Evolutionary conservation across 2,329 filamentous ascomycete genomes (phyloP), one percentile per base, ranked within the genome.

Genomic region (Endothia cerciana): DNA sequence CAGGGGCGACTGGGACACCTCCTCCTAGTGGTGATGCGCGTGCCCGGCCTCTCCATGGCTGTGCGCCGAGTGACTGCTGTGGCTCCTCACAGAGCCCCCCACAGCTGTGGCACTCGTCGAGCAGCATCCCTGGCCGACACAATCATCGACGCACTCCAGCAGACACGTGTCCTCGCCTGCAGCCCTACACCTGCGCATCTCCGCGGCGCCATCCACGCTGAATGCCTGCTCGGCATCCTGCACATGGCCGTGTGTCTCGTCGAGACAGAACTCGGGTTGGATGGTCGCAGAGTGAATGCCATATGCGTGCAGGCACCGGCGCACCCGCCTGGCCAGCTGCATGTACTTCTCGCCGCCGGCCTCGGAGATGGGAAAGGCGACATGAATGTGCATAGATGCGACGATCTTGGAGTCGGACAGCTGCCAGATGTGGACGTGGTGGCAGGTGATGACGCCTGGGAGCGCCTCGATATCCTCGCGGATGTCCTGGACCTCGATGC

Each of bases 381-480:
- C 91, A 76, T 97, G 93, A 55, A 99, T 90, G 75, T 99, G 95
- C 78, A 99, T 87, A 13, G 91, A 95, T 15, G 95, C 94, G 45
- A 99, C 91, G 41, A 97, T 84, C 81, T 97, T 97, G 62, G 93
- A 95, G 75, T 98, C 94, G 19, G 91, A 97, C 41, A 99, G 86
- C 77, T 98, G 94, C 95, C 95, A 99, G 69, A 99, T 93, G 76
- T 99, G 95, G 28, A 99, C 85, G 76, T 99, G 94, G 78, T 99
- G 95, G 74, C 93, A 97, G 75, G 91, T 93, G 68, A 95, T 83
- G 58, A 99, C 91, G 51, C 94, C 94, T 0, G 91, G 90, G 6
- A 99, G 87, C 19, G 86, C 81, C 74, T 94, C 87, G 63, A 99
- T 97, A 75, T 99, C 95, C 70, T 94, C 90, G 71, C 93, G 91